Evolutionary conservation across 495 filamentous ascomycete species (phyloP).

Genomic region (Geoglossum glabrum): DNA sequence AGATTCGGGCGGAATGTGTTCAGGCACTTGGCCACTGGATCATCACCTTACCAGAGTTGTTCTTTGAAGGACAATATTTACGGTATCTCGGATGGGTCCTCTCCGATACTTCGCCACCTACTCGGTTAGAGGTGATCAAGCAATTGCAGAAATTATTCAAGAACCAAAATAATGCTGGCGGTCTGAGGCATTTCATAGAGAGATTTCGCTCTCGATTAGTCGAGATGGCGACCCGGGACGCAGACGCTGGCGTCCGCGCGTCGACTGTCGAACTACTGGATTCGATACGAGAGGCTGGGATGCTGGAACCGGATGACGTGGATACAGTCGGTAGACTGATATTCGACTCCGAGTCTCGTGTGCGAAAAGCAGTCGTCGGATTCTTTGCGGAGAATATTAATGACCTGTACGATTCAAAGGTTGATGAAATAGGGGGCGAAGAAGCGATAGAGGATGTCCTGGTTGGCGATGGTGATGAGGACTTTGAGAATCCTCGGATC

Average conservation of each 20-base stretch:
- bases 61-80: constrained; percentile 70
- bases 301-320: constrained; percentile 79
- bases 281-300: constrained; percentile 58
- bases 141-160: constrained; percentile 60
- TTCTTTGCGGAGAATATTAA: constrained; percentile 79
- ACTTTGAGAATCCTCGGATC: constrained; percentile 50
- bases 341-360: constrained; percentile 63
- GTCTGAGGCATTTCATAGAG: constrained; percentile 73
- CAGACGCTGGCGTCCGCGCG: constrained; percentile 56
- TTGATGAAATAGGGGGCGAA: constrained; percentile 72
- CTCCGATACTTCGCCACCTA: constrained; percentile 49
- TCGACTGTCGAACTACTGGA: constrained; percentile 62
- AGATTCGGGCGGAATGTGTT: constrained; percentile 68
- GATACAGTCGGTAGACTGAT: constrained; percentile 68
- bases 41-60: constrained; percentile 55
- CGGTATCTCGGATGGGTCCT: constrained; percentile 91
- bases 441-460: constrained; percentile 50
- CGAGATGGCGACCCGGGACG: constrained; percentile 75
- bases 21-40: constrained; percentile 78
- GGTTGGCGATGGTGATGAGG: constrained; percentile 39
- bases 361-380: constrained; percentile 67
- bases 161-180: constrained; percentile 50
- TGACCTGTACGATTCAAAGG: constrained; percentile 54
- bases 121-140: constrained; percentile 58
- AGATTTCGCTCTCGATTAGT: constrained; percentile 72